Conservation (phyloP, 495 filamentous ascomycete species). For the Daldinia grandis region DNA sequence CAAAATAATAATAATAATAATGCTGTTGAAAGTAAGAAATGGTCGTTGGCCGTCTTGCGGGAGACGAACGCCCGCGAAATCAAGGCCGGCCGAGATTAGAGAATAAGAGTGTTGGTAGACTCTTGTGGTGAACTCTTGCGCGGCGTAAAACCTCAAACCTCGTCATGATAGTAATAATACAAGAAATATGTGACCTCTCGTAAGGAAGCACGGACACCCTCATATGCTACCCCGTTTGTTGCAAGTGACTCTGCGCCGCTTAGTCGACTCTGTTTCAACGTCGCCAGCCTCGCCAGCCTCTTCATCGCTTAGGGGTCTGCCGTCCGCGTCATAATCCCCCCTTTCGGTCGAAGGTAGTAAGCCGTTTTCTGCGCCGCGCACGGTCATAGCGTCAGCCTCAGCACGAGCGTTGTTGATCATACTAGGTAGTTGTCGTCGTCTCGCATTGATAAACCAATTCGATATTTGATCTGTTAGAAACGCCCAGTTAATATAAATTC, state of each 20-base stretch:
- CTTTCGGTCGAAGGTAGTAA: constrained; percentile 36
- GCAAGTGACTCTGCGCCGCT: constrained; percentile 23
- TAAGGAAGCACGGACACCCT: neutral
- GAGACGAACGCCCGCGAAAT: neutral
- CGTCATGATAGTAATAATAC: constrained; percentile 25
- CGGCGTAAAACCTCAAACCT: neutral
- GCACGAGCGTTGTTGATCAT: constrained; percentile 64
- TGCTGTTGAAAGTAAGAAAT: neutral
- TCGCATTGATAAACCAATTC: constrained; percentile 96
- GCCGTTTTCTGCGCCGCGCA: constrained; percentile 36
- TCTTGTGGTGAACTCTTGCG: neutral
- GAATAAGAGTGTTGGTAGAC: neutral
- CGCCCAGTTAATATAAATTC: constrained; percentile 19
- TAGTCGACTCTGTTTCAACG: constrained; percentile 27
- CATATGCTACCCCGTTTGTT: constrained; percentile 39
- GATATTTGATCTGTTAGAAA: constrained; percentile 69
- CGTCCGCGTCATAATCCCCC: constrained; percentile 43
- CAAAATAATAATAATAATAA: no score
- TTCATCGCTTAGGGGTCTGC: constrained; percentile 50
- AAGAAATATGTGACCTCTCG: constrained; percentile 12
- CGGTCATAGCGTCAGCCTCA: constrained; percentile 48
- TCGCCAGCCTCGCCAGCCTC: constrained; percentile 49
- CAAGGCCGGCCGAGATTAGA: neutral
- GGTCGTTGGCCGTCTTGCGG: neutral
- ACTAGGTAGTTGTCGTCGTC: constrained; percentile 77